Conservation (phyloP, 805 yeast genomes). For the Yarrowia divulgata region DNA sequence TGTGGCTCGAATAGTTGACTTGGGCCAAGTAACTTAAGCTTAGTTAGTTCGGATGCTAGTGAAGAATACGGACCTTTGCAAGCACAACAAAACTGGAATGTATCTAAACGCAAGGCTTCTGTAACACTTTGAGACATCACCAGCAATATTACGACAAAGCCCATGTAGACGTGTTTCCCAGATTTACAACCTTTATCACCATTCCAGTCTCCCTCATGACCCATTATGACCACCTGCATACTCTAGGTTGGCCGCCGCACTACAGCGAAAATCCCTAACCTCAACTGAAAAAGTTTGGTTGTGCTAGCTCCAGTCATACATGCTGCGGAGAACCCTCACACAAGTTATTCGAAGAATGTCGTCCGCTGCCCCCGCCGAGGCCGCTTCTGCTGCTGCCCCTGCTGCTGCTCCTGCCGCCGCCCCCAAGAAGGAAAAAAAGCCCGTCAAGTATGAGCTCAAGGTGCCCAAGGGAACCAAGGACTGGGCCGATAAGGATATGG, state of each 20-base stretch:
- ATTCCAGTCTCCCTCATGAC: neutral
- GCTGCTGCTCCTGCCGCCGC: constrained; percentile 28
- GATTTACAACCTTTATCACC: too few species aligned
- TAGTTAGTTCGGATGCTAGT: too few species aligned
- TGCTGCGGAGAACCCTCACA: constrained; percentile 35
- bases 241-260: constrained; percentile 16
- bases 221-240: neutral
- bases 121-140: too few species aligned
- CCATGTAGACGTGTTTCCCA: too few species aligned
- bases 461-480: constrained; percentile 98
- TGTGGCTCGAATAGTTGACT: too few species aligned
- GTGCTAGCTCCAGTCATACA: constrained; percentile 18
- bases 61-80: too few species aligned
- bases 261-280: constrained; percentile 32
- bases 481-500: constrained; percentile 99
- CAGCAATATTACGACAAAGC: too few species aligned
- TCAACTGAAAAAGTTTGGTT: constrained; percentile 35
- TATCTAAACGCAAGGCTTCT: too few species aligned
- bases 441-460: constrained; percentile 72
- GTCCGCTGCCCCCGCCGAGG: constrained; percentile 27
- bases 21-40: too few species aligned
- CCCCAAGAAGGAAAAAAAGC: constrained; percentile 36
- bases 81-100: too few species aligned
- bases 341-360: constrained; percentile 33
- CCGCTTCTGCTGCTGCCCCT: constrained; percentile 10